Evolutionary conservation across 2,329 filamentous ascomycete species (phyloP).

Genomic region (Penicillium crustosum): DNA sequence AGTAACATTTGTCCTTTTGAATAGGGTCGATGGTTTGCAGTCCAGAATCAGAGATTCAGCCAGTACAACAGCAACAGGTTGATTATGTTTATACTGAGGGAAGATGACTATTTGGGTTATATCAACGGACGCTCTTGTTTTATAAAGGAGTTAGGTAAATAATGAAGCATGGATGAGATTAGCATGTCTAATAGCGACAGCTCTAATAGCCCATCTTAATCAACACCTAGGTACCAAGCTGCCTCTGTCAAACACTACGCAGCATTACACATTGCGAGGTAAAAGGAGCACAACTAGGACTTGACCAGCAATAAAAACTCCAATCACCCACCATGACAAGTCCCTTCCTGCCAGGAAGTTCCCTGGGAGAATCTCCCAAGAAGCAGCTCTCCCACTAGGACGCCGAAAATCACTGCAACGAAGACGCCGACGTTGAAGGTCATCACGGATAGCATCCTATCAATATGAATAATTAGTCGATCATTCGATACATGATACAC

Average conservation of each 20-base stretch:
- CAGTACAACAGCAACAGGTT: not conserved
- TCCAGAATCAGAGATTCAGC: not conserved
- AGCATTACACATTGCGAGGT: not conserved
- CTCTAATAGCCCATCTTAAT: not conserved
- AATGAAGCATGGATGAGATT: not conserved
- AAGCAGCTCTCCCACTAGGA: conserved; percentile 3
- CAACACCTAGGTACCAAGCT: not conserved
- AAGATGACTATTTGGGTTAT: not conserved
- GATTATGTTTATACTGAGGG: not conserved
- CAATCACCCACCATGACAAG: not conserved
- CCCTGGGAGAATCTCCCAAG: conserved; percentile 7
- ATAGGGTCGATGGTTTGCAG: conserved; percentile 1
- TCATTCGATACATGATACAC: not conserved
- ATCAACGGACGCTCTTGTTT: not conserved
- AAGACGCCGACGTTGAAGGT: conserved; percentile 8
- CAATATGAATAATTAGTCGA: not conserved
- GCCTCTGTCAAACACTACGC: no score
- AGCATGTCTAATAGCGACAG: not conserved
- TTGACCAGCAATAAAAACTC: not conserved
- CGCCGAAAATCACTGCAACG: not conserved
- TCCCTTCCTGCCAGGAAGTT: not conserved
- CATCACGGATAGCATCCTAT: conserved; percentile 12
- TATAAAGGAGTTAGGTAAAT: not conserved
- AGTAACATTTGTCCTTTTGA: not conserved
- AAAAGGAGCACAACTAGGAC: not conserved